Conservation (phyloP, 768 basidiomycete genomes). For the Strobilomyces echinocephalus region DNA sequence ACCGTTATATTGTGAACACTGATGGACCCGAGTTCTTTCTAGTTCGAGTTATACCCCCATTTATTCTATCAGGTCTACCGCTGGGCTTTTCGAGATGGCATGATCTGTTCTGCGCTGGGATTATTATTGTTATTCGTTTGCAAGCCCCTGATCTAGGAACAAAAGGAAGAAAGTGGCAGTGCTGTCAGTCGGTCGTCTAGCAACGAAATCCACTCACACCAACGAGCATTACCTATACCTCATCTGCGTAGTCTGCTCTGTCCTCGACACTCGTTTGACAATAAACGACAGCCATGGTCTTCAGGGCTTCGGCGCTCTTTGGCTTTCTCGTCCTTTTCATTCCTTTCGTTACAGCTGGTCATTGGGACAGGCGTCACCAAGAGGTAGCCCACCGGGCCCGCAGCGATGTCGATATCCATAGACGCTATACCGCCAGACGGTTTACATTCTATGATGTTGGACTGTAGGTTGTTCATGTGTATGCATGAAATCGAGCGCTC, state of each 20-base stretch:
- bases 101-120: slow-evolving; percentile 1
- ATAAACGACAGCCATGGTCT: slow-evolving; percentile 4
- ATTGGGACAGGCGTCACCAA: slow-evolving; percentile 39
- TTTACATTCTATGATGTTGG: slow-evolving; percentile 58
- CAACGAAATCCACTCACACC: slow-evolving; percentile 4
- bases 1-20: slow-evolving; percentile 8
- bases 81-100: slow-evolving; percentile 6
- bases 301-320: slow-evolving; percentile 27
- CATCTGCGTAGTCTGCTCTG: slow-evolving; percentile 7
- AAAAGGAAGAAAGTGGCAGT: slow-evolving; percentile 9
- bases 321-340: slow-evolving; percentile 33
- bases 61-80: slow-evolving; percentile 14
- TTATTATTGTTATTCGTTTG: neutral
- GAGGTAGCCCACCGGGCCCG: slow-evolving; percentile 46
- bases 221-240: neutral
- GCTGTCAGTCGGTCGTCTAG: slow-evolving; percentile 5
- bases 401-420: slow-evolving; percentile 37
- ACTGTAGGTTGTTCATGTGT: slow-evolving; percentile 32
- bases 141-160: no score
- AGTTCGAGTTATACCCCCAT: slow-evolving; percentile 25
- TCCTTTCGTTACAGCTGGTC: slow-evolving; percentile 32
- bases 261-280: slow-evolving; percentile 20
- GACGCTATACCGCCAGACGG: no score
- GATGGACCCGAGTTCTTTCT: slow-evolving; percentile 18
- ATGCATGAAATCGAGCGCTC: slow-evolving; percentile 4